A percentile compares a stretch with the other conserved stretches of the same genome.
Conservation (phyloP, 2,329 filamentous ascomycete species). For the Tolypocladium ovalisporum region DNA sequence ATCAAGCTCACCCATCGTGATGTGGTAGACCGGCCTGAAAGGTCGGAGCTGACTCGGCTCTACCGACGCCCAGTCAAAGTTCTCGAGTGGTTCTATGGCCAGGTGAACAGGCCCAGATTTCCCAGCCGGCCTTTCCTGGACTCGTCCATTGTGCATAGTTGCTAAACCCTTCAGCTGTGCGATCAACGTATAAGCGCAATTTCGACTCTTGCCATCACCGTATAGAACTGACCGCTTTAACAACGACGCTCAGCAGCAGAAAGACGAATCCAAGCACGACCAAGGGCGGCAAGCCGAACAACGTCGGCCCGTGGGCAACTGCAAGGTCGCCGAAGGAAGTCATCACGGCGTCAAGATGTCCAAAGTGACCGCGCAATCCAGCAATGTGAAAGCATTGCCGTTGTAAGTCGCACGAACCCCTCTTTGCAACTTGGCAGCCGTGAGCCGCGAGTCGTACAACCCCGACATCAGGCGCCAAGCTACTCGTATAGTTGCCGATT, state of each 20-base stretch:
- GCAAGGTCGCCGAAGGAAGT: background rate
- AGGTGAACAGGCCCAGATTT: background rate
- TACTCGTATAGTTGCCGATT: background rate
- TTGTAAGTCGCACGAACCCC: background rate
- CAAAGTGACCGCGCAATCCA: background rate
- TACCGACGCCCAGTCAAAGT: slow-evolving; percentile 28
- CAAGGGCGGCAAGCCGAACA: background rate
- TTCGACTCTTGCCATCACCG: no score
- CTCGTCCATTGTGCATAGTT: background rate
- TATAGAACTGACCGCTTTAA: background rate
- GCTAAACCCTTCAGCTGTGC: background rate
- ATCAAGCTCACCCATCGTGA: slow-evolving; percentile 37
- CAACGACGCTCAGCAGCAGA: background rate
- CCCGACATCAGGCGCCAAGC: background rate
- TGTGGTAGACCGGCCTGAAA: slow-evolving; percentile 41
- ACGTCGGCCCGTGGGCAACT: background rate
- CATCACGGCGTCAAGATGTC: background rate
- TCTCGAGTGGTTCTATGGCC: slow-evolving; percentile 11
- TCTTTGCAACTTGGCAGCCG: background rate
- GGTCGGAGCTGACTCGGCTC: slow-evolving; percentile 30
- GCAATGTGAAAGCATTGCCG: background rate
- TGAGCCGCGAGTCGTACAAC: background rate
- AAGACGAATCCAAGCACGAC: background rate
- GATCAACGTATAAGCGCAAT: background rate
- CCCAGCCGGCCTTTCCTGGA: no score